phyloP scores from a whole-genome alignment of 805 yeast genomes.

The Saccharomycopsis microspora region DNA sequence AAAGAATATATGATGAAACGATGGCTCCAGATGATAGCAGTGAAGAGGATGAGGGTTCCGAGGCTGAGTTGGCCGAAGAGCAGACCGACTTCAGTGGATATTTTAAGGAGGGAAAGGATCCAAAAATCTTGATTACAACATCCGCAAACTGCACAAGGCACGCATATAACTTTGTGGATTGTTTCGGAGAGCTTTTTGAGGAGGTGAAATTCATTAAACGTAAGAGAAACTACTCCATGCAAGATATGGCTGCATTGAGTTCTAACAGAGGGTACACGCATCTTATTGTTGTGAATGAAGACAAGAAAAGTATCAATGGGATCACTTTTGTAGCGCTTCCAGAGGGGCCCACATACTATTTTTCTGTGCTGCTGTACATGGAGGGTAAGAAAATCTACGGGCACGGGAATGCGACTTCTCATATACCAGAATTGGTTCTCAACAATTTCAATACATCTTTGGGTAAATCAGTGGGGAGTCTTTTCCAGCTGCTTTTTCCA shows the following conservation, averaged over 20 bases:
- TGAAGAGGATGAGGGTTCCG: slow-evolving; percentile 27
- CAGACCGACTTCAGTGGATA: slow-evolving; percentile 42
- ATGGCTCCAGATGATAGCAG: slow-evolving; percentile 25
- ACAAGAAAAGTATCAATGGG: slow-evolving; percentile 69
- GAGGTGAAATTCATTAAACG: slow-evolving; percentile 80
- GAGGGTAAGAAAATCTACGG: slow-evolving; percentile 70
- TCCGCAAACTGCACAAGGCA: slow-evolving; percentile 74
- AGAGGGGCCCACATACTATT: slow-evolving; percentile 90
- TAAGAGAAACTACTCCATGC: slow-evolving; percentile 70
- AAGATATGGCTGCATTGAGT: slow-evolving; percentile 79
- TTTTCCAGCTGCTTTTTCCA: slow-evolving; percentile 89
- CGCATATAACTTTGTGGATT: slow-evolving; percentile 86
- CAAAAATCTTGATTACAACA: slow-evolving; percentile 86
- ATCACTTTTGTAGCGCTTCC: slow-evolving; percentile 90
- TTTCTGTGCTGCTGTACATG: slow-evolving; percentile 65
- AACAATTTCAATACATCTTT: slow-evolving; percentile 88
- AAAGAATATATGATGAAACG: slow-evolving; percentile 82
- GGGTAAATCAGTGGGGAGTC: slow-evolving; percentile 86
- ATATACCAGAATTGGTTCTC: slow-evolving; percentile 82
- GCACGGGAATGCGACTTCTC: slow-evolving; percentile 85
- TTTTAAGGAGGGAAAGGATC: slow-evolving; percentile 45
- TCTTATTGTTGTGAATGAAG: slow-evolving; percentile 83
- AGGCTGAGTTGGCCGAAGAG: slow-evolving; percentile 22
- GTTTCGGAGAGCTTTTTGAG: slow-evolving; percentile 75
- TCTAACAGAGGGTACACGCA: slow-evolving; percentile 79